Percentiles rank a stretch among this genome's conserved stretches.
phyloP scores from a whole-genome alignment of 805 yeast species.

The Candida pini region DNA sequence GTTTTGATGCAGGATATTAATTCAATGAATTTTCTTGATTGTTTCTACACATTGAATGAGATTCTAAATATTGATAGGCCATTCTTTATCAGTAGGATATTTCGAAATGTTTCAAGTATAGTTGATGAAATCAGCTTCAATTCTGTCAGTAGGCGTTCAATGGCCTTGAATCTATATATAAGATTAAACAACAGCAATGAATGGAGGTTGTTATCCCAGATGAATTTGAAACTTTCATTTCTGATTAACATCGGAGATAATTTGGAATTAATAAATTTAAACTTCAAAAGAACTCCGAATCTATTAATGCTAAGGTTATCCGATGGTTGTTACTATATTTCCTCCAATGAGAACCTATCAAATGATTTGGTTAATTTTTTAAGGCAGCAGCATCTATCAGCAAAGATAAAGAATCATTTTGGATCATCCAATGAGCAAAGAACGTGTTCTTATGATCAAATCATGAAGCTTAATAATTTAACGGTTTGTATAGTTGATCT shows the following conservation, averaged over 20 bases:
- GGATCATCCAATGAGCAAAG: conserved; percentile 10
- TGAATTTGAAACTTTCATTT: conserved; percentile 25
- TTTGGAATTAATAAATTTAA: conserved; percentile 13
- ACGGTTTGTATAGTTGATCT: conserved; percentile 33
- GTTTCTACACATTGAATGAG: conserved; percentile 32
- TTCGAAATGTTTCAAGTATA: conserved; percentile 20
- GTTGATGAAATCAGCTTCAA: conserved; percentile 20
- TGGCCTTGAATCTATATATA: conserved; percentile 21
- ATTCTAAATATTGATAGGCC: conserved; percentile 19
- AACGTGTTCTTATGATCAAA: conserved; percentile 34
- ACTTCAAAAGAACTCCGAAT: conserved; percentile 17
- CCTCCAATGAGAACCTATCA: conserved; percentile 11
- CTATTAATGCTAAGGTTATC: conserved; percentile 23
- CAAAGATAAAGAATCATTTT: background rate
- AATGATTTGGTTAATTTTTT: conserved; percentile 9
- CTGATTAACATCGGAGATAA: conserved; percentile 29
- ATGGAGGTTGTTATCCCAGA: conserved; percentile 24
- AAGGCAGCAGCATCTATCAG: conserved; percentile 1
- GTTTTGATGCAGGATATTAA: conserved; percentile 24
- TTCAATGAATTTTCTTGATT: conserved; percentile 24
- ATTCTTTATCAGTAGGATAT: conserved; percentile 33
- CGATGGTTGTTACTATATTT: conserved; percentile 29
- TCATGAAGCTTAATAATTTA: conserved; percentile 36
- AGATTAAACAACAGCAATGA: conserved; percentile 3
- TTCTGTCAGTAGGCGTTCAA: conserved; percentile 14